Evolutionary conservation across 768 basidiomycete genomes (phyloP).

Genomic region (Agaricus subrufescens): DNA sequence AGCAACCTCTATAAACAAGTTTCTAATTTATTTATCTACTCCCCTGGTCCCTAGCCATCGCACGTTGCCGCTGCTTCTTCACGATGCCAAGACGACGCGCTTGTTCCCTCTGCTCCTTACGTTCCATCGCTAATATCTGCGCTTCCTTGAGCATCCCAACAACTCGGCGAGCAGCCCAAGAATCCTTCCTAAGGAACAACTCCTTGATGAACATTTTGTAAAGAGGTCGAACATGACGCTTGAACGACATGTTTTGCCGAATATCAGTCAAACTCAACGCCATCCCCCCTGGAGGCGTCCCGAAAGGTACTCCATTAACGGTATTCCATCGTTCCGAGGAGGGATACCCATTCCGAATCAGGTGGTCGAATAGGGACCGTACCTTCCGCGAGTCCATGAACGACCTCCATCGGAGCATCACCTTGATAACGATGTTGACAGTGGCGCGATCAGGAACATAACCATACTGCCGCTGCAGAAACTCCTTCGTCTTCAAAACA

Average conservation of each 20-base stretch:
- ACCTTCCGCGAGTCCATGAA: constrained; percentile 39
- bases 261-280: constrained; percentile 31
- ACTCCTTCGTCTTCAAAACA: constrained; percentile 32
- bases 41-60: not conserved
- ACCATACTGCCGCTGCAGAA: constrained; percentile 36
- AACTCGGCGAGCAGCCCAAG: constrained; percentile 45
- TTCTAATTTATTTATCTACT: not conserved
- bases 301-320: constrained; percentile 39
- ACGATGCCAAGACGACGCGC: constrained; percentile 27
- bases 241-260: constrained; percentile 43
- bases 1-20: not conserved
- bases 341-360: constrained; percentile 59
- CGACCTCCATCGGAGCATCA: constrained; percentile 46
- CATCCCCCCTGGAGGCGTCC: constrained; percentile 22
- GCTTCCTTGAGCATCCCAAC: constrained; percentile 52
- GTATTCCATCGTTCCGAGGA: constrained; percentile 25
- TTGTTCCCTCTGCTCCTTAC: constrained; percentile 26
- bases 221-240: constrained; percentile 59
- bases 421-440: constrained; percentile 63
- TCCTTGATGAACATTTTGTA: constrained; percentile 72
- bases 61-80: constrained; percentile 19
- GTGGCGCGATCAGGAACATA: constrained; percentile 68
- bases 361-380: constrained; percentile 58
- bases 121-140: constrained; percentile 21
- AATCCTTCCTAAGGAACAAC: constrained; percentile 52